These are phyloP conservation scores for Senna siamea DNA, from an alignment of 306 rosid genomes.

Conservation along the genomic window DNA sequence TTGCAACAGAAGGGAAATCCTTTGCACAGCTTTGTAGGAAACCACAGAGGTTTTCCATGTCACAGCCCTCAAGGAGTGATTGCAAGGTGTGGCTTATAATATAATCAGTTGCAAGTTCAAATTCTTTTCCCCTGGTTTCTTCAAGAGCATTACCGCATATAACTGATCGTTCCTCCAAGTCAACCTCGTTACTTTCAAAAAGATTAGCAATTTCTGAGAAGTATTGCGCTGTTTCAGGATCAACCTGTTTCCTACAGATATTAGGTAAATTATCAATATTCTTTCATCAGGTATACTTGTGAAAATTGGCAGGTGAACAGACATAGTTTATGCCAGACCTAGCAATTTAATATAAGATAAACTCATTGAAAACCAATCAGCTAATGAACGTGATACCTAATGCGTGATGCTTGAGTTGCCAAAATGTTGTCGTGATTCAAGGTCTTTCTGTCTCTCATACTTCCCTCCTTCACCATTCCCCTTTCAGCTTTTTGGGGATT, in stretches of 20 bases:
- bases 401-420: constrained; percentile 40
- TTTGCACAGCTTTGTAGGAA: constrained; percentile 63
- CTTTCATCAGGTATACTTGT: not conserved
- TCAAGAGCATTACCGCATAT: constrained; percentile 83
- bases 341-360: not conserved
- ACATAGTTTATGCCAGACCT: not conserved
- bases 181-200: constrained; percentile 62
- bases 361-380: not conserved
- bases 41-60: constrained; percentile 59
- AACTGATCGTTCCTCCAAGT: constrained; percentile 72
- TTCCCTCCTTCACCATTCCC: constrained; percentile 23
- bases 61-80: constrained; percentile 74
- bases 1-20: constrained; percentile 72
- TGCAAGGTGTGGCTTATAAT: constrained; percentile 85
- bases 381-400: constrained; percentile 54
- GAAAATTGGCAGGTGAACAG: not conserved
- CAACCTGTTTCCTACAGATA: constrained; percentile 77
- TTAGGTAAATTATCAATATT: constrained; percentile 20
- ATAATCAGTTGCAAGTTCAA: constrained; percentile 88
- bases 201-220: constrained; percentile 79
- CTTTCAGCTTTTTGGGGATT: constrained; percentile 34
- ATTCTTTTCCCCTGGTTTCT: constrained; percentile 82
- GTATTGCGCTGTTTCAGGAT: constrained; percentile 73
- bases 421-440: constrained; percentile 32
- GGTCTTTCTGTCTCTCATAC: constrained; percentile 23